Evolutionary conservation across 2,329 filamentous ascomycete species (phyloP).

Genomic region (Diaporthe citri): DNA sequence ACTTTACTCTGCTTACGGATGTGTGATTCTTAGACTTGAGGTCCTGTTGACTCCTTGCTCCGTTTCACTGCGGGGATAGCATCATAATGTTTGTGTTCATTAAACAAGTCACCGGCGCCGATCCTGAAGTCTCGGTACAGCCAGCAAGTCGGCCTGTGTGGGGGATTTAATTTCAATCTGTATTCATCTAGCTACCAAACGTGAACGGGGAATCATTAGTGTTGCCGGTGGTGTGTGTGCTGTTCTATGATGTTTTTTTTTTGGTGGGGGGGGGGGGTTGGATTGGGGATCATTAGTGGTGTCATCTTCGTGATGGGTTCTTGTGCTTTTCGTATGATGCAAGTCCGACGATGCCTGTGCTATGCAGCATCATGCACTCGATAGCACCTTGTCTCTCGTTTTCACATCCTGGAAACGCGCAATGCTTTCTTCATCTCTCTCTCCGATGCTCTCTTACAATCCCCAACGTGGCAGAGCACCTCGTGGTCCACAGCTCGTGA

Average conservation of each 20-base stretch:
- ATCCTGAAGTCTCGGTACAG: not conserved
- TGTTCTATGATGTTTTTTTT: not conserved
- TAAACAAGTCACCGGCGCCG: not conserved
- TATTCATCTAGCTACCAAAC: not conserved
- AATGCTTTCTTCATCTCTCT: not conserved
- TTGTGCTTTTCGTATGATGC: not conserved
- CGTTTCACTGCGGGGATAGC: not conserved
- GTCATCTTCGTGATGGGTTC: not conserved
- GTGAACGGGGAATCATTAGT: not conserved
- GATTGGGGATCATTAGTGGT: not conserved
- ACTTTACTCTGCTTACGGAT: constrained; percentile 40
- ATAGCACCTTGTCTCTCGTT: not conserved
- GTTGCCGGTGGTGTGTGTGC: not conserved
- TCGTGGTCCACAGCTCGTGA: not conserved
- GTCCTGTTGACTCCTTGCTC: not conserved
- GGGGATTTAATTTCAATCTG: not conserved
- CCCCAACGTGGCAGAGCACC: not conserved
- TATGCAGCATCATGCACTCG: too few species aligned
- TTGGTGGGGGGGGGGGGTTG: too few species aligned
- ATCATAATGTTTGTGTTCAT: not conserved
- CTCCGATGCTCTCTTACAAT: not conserved
- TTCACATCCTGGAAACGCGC: too few species aligned
- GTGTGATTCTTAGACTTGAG: not conserved
- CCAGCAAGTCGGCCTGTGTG: not conserved
- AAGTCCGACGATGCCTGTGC: not conserved